Evolutionary conservation across 1,284 basidiomycete species (phyloP), one percentile per base, ranked within the genome.

Genomic region (Xanthoconium separans): DNA sequence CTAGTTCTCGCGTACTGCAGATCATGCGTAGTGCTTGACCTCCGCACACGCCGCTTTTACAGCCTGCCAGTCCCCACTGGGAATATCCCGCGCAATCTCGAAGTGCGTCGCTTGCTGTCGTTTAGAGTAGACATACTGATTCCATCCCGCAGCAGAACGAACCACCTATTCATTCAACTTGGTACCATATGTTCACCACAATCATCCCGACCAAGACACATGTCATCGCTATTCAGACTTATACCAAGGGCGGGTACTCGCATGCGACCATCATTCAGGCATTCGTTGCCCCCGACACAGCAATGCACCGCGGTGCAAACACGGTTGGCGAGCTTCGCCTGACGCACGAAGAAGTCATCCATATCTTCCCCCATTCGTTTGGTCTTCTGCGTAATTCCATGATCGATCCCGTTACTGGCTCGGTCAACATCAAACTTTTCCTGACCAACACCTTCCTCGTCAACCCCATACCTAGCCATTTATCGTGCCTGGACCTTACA

Each of bases 391-490:
- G 41, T 11, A 29, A 50, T 20, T 50, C 51, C 9, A 9, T 39
- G 2, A 29, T 50, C 12, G 41, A 53, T 30, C 34, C 20, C 16
- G 9, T 20, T 16, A 43, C 41, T 0, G 47, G 47, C n/a, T 49
- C 51, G 18, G 16, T 33, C 41, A 39, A 39, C 51, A 39, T 53
- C 29, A 39, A 41, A 33, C 41, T 50, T 9, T 34, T 53, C 15
- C 43, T 18, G n/a, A 20, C 11, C 34, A 27, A 16, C 6, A 2
- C 6, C 40, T 7, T 13, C 20, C 39, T 5, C 11, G 4, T 11
- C 10, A 2, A 5, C 29, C 11, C 4, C 12, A 2, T 11, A 6
- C 36, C 6, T 16, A 31, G 1, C 20, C 10, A 24, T 9, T 33
- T 31, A 6, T 46, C 36, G 16, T 50, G 49, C 37, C 41, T 50